phyloP scores from a whole-genome alignment of 2,329 filamentous ascomycete species.

The Zasmidium cellare region DNA sequence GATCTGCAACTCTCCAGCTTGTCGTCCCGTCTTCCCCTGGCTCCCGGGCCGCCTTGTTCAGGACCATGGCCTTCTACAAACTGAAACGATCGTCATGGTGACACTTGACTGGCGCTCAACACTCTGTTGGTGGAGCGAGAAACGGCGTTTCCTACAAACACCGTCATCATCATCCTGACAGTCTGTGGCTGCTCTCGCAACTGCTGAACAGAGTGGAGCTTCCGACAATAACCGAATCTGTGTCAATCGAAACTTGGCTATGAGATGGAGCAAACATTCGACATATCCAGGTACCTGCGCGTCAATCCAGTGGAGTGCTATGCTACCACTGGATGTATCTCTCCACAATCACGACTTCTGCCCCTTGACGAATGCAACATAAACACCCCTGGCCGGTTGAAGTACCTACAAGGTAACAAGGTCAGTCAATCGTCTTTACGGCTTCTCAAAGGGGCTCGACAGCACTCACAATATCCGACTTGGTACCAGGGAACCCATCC shows the following conservation, averaged over 20 bases:
- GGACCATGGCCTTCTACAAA: slow-evolving; percentile 1
- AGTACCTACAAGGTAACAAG: background rate
- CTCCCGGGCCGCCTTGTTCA: slow-evolving; percentile 6
- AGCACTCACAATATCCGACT: slow-evolving; percentile 46
- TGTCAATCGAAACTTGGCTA: background rate
- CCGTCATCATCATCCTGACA: background rate
- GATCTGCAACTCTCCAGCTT: slow-evolving; percentile 9
- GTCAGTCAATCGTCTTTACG: background rate
- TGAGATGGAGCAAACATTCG: background rate
- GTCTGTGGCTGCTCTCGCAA: background rate
- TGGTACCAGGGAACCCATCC: slow-evolving; percentile 40
- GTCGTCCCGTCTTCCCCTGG: slow-evolving; percentile 3
- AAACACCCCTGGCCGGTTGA: slow-evolving; percentile 44
- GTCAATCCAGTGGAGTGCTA: background rate
- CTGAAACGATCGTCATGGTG: slow-evolving; percentile 9
- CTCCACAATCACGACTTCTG: slow-evolving; percentile 6
- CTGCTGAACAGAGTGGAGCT: background rate
- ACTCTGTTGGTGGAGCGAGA: background rate
- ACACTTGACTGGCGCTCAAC: background rate
- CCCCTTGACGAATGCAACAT: slow-evolving; percentile 38
- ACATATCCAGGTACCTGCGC: background rate
- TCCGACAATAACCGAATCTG: background rate
- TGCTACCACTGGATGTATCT: background rate
- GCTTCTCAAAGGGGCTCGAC: background rate
- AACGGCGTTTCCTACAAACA: background rate